phyloP scores from a whole-genome alignment of 2,329 filamentous ascomycete genomes.

The Hymenotorrendiella dingleyae region DNA sequence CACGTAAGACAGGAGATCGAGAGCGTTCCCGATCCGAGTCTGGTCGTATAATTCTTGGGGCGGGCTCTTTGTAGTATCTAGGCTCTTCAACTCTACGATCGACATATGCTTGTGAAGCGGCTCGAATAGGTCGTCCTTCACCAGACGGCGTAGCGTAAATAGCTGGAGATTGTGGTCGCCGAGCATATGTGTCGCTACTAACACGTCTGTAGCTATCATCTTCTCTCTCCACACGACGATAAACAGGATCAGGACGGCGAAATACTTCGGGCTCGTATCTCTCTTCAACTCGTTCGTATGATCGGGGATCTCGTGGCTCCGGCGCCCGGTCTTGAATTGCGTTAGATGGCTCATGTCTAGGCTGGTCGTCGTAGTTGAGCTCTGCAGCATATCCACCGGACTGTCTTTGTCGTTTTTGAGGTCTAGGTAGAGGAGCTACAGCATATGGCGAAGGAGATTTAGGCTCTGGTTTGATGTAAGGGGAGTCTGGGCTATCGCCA shows the following conservation, averaged over 20 bases:
- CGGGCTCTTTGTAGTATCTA: conserved; percentile 41
- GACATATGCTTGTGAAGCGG: conserved; percentile 22
- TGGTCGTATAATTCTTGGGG: conserved; percentile 42
- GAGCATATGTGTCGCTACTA: conserved; percentile 17
- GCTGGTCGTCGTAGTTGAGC: conserved; percentile 38
- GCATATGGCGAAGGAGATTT: conserved; percentile 54
- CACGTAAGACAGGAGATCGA: conserved; percentile 41
- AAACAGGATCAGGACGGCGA: conserved; percentile 20
- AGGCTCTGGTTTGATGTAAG: conserved; percentile 60
- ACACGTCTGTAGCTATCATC: conserved; percentile 23
- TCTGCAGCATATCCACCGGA: conserved; percentile 37
- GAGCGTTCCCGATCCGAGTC: conserved; percentile 44
- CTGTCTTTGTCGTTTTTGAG: conserved; percentile 52
- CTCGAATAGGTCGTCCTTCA: conserved; percentile 22
- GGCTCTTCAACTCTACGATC: conserved; percentile 29
- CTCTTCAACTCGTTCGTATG: conserved; percentile 21
- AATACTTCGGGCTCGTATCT: conserved; percentile 21
- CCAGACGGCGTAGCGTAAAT: conserved; percentile 20
- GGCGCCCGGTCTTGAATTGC: conserved; percentile 13
- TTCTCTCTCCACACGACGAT: conserved; percentile 26
- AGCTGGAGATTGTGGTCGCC: conserved; percentile 24
- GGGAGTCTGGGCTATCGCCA: conserved; percentile 39
- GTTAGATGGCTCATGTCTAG: conserved; percentile 36
- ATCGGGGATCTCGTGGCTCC: conserved; percentile 13
- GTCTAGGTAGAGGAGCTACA: conserved; percentile 46